Conservation (phyloP, 2,329 filamentous ascomycete genomes). For the Emergomyces africanus region DNA sequence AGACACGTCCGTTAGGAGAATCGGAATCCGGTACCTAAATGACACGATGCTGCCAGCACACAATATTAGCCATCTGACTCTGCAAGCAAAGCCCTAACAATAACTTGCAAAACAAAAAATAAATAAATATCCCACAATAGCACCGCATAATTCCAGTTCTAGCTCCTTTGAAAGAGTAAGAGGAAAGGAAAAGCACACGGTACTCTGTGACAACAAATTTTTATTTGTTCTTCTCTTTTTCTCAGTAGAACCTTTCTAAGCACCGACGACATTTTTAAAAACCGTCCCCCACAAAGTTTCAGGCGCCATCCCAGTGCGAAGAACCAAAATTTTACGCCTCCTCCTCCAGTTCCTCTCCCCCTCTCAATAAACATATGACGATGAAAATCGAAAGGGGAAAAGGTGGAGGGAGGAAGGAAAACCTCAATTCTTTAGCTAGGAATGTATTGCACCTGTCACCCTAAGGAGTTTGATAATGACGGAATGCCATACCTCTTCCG, state of each 20-base stretch:
- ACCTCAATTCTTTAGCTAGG: background rate
- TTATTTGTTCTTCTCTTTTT: conserved; percentile 6
- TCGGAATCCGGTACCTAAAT: background rate
- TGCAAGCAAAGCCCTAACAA: background rate
- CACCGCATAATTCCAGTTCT: background rate
- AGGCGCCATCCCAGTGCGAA: conserved; percentile 9
- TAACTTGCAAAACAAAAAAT: background rate
- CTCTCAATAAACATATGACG: conserved; percentile 10
- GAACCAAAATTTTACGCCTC: conserved; percentile 1
- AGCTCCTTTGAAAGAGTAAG: background rate
- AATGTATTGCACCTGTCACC: background rate
- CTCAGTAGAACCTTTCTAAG: conserved; percentile 37
- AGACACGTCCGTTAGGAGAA: background rate
- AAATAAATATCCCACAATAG: background rate
- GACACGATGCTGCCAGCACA: background rate
- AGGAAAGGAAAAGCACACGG: background rate
- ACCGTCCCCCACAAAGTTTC: conserved; percentile 5
- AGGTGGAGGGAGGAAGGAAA: background rate
- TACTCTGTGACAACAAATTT: background rate
- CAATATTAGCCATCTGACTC: background rate
- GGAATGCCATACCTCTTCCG: conserved; percentile 34
- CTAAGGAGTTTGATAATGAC: conserved; percentile 2
- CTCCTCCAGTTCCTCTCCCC: background rate
- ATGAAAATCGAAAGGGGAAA: conserved; percentile 4
- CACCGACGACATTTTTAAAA: conserved; percentile 28